Evolutionary conservation across 169 alveolate genomes (phyloP).

Genomic region (Plasmodium coatneyi): DNA sequence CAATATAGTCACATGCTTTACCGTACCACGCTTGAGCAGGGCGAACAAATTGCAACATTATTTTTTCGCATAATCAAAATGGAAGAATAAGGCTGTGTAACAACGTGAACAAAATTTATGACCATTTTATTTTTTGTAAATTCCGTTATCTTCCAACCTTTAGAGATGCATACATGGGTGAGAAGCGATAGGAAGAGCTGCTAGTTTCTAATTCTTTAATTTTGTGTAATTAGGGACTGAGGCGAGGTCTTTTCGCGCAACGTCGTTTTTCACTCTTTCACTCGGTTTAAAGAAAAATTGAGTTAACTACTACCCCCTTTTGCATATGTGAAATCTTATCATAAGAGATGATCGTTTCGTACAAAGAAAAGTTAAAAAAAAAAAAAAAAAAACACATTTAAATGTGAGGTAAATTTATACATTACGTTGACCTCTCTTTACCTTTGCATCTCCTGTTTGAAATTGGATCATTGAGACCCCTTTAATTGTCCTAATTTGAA

Average conservation of each 20-base stretch:
- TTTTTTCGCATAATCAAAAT: background rate
- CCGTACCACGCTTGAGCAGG: background rate
- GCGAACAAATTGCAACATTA: background rate
- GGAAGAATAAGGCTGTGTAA: background rate
- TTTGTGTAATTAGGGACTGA: background rate
- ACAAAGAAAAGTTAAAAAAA: background rate
- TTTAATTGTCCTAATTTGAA: background rate
- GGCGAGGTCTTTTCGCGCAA: background rate
- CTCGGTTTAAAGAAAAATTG: background rate
- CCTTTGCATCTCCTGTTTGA: background rate
- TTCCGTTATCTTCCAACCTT: background rate
- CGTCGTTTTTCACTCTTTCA: background rate
- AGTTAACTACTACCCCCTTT: background rate
- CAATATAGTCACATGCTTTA: background rate
- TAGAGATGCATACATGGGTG: background rate
- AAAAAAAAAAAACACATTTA: background rate
- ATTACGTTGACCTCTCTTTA: background rate
- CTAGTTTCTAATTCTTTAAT: background rate
- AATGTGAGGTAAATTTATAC: background rate
- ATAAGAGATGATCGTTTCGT: background rate
- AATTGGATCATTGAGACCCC: background rate
- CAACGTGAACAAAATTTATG: background rate
- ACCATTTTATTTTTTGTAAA: background rate
- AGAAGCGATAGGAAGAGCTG: background rate
- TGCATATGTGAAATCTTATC: background rate